Evolutionary conservation across 345 rosid species (phyloP).

Genomic region (rapeseed (Brassica napus)): DNA sequence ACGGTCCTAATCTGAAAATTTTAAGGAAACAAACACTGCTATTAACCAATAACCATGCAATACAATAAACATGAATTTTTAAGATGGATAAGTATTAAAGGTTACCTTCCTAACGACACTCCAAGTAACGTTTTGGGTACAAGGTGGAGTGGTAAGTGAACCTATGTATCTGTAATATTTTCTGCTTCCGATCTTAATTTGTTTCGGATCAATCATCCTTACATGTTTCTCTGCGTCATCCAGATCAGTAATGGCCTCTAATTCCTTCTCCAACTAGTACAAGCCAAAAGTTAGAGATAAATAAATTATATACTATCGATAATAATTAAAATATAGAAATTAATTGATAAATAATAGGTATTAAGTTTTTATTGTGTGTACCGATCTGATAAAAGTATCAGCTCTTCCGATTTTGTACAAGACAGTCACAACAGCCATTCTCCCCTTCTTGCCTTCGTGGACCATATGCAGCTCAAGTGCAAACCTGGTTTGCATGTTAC

Average conservation of each 20-base stretch:
- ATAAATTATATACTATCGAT: background rate
- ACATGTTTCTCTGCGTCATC: slow-evolving; percentile 41
- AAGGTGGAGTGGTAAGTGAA: slow-evolving; percentile 88
- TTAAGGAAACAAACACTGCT: background rate
- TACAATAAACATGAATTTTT: background rate
- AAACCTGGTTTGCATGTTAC: slow-evolving; percentile 37
- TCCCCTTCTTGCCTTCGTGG: slow-evolving; percentile 59
- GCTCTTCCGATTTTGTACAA: slow-evolving; percentile 72
- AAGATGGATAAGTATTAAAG: background rate
- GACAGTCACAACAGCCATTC: slow-evolving; percentile 64
- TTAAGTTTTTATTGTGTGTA: slow-evolving; percentile 28
- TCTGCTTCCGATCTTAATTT: slow-evolving; percentile 55
- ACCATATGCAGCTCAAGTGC: slow-evolving; percentile 81
- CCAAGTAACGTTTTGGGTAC: slow-evolving; percentile 76
- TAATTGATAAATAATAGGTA: background rate
- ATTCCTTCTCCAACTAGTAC: slow-evolving; percentile 46
- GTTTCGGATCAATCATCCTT: slow-evolving; percentile 60
- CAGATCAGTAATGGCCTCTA: slow-evolving; percentile 33
- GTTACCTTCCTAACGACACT: slow-evolving; percentile 64
- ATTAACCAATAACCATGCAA: background rate
- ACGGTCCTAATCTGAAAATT: slow-evolving; percentile 49
- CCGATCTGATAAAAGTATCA: slow-evolving; percentile 65
- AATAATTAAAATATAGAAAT: background rate
- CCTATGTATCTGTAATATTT: slow-evolving; percentile 80
- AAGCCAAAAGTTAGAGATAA: background rate